These are phyloP conservation scores for Euclidium syriacum DNA, from an alignment of 345 rosid genomes.

Conservation along the genomic window DNA sequence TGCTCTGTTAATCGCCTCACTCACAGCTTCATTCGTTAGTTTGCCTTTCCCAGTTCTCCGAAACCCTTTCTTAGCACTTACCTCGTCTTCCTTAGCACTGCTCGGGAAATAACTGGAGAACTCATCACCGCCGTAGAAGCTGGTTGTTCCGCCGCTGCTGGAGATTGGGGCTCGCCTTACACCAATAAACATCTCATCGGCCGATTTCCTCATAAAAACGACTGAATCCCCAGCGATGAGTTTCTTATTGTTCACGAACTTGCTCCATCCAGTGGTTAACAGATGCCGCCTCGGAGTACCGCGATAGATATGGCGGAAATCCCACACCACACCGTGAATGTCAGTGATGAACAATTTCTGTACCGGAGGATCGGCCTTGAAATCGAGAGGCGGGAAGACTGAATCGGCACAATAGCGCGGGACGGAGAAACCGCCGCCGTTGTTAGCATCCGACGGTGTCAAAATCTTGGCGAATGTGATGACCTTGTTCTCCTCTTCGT, in stretches of 20 bases:
- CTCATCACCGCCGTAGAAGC: conserved; percentile 19
- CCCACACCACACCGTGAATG: conserved; percentile 65
- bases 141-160: conserved; percentile 13
- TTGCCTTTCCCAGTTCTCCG: conserved; percentile 43
- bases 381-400: conserved; percentile 75
- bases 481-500: conserved; percentile 35
- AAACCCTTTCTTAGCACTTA: conserved; percentile 20
- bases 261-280: conserved; percentile 95
- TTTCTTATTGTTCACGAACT: conserved; percentile 81
- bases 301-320: conserved; percentile 78
- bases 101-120: conserved; percentile 42
- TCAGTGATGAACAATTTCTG: conserved; percentile 68
- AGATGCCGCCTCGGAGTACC: conserved; percentile 90
- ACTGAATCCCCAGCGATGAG: conserved; percentile 87
- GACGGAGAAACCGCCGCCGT: conserved; percentile 95
- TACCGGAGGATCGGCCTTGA: conserved; percentile 71
- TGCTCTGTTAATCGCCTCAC: conserved; percentile 52
- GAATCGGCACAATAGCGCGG: conserved; percentile 90
- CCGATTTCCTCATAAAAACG: conserved; percentile 65
- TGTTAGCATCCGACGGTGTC: conserved; percentile 90
- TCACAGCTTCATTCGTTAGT: conserved; percentile 45
- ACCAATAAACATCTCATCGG: conserved; percentile 59
- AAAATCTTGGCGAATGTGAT: conserved; percentile 61
- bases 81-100: conserved; percentile 7
- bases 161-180: conserved; percentile 46